Evolutionary conservation across 2,329 filamentous ascomycete genomes (phyloP).

Genomic region (Pseudogymnoascus sp.): DNA sequence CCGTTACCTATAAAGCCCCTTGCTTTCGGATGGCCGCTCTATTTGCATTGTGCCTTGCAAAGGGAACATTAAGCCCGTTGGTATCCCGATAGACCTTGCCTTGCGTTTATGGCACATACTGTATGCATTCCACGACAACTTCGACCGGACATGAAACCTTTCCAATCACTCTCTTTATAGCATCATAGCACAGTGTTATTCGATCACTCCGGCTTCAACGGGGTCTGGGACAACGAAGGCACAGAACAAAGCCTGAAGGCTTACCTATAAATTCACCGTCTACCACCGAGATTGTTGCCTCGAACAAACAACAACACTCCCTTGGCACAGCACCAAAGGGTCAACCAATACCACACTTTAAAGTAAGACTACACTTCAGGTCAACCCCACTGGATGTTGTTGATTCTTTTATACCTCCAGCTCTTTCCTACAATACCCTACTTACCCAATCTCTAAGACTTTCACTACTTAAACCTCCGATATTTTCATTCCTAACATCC

Average conservation of each 20-base stretch:
- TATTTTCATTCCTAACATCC: neutral
- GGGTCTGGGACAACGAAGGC: neutral
- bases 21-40: neutral
- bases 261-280: neutral
- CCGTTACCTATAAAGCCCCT: neutral
- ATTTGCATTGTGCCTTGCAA: neutral
- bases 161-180: neutral
- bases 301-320: neutral
- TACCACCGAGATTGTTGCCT: neutral
- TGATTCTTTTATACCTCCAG: neutral
- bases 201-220: neutral
- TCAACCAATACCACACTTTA: neutral
- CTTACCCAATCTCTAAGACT: neutral
- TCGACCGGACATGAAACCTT: neutral
- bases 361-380: neutral
- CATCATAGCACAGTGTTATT: too few relatives aligned
- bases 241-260: neutral
- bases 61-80: too few relatives aligned
- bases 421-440: neutral
- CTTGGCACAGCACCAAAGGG: neutral
- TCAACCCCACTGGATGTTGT: neutral
- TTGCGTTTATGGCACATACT: neutral
- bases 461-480: neutral
- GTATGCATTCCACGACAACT: neutral
- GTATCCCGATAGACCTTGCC: neutral